Conservation (phyloP, 257 asterid species). For the Solanum microdontum region DNA sequence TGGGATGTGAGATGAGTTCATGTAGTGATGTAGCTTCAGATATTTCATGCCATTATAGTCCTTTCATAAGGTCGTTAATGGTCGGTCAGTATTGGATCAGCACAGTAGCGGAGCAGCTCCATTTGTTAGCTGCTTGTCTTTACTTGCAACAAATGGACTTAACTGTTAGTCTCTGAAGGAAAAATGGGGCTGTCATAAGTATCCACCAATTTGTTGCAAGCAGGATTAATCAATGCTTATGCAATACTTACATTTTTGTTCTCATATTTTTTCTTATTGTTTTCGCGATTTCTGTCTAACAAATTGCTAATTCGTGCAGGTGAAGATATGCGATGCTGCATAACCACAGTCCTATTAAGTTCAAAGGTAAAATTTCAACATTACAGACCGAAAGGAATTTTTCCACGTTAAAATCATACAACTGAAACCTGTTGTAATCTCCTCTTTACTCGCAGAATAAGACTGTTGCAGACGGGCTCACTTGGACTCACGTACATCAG, state of each 20-base stretch:
- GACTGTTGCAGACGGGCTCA: slow-evolving; percentile 59
- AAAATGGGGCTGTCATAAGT: background rate
- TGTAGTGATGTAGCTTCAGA: background rate
- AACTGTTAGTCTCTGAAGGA: background rate
- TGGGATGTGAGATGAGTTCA: background rate
- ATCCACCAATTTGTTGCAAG: background rate
- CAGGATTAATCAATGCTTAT: background rate
- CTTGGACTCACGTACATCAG: slow-evolving; percentile 73
- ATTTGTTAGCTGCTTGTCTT: background rate
- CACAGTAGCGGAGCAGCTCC: background rate
- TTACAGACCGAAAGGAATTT: background rate
- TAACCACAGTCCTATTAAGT: slow-evolving; percentile 49
- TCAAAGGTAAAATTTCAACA: slow-evolving; percentile 46
- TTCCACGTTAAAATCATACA: background rate
- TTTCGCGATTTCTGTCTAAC: background rate
- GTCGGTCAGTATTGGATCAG: background rate
- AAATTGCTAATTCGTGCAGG: slow-evolving; percentile 31
- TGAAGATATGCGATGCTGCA: slow-evolving; percentile 41
- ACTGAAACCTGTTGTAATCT: background rate
- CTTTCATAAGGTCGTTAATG: background rate
- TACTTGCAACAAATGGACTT: background rate
- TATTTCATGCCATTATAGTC: background rate
- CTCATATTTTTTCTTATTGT: background rate
- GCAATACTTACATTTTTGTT: background rate
- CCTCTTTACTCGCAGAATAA: slow-evolving; percentile 32